Evolutionary conservation across 306 rosid genomes (phyloP), one percentile per base, ranked within the genome.

Genomic region (Hippophae tibetana): DNA sequence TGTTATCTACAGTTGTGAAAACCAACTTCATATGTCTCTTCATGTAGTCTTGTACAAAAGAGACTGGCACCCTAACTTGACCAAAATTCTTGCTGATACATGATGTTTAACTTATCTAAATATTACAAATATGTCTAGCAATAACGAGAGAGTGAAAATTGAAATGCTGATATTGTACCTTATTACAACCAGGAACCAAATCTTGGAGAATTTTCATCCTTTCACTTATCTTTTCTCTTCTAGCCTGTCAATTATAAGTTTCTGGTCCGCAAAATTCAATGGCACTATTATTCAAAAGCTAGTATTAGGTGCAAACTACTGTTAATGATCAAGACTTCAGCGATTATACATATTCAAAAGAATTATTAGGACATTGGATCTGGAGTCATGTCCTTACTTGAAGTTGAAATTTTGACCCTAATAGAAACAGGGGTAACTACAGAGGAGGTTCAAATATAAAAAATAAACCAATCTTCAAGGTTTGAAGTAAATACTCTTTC

Each of bases 161-260:
- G 58, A 41, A 65, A 56, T 55, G 42, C 60, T 42, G 61, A 53
- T 47, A 41, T 18, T 74, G 31, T 84, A 89, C 97, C 97, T 89
- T 89, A 63, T 89, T 86, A 72, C 97, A 89, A 61, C 97, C 93
- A 25, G 97, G 97, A 70, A 89, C 97, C 74, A 89, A 73, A 75
- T 86, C 97, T 79, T 89, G 95, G 14, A 89, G 97, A 76, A 74
- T 73, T 78, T 84, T 89, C 97, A 89, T 89, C 79, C 97, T 84
- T 66, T 89, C 97, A 58, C 95, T 82, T 61, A 89, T 89, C 84
- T 89, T 89, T 76, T 89, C 97, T 69, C 97, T 81, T 76, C 97
- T 82, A 60, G 97, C 97, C 97, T 89, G 93, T 73, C 64, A 74
- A 77, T 14, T 46, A 69, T 40, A 68, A 7, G 55, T 45, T 61